Percentiles rank a stretch among this genome's conserved stretches.
These are phyloP conservation scores for Syzygium syzygioides DNA, from an alignment of 441 rosid genomes.

Conservation along the genomic window DNA sequence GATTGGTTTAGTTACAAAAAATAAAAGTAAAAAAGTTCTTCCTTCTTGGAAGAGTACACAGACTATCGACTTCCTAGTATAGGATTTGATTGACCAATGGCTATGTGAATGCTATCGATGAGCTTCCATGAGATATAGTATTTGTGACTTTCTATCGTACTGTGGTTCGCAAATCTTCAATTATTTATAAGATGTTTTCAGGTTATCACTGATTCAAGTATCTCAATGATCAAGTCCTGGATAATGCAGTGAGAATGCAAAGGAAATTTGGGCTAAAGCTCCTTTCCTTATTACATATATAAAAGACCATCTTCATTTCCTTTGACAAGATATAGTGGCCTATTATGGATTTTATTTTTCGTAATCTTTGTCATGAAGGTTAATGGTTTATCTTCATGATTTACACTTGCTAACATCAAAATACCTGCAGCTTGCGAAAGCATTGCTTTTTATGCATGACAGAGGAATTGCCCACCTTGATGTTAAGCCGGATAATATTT, in stretches of 20 bases:
- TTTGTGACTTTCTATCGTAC: neutral
- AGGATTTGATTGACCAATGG: neutral
- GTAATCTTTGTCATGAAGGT: neutral
- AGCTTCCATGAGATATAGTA: neutral
- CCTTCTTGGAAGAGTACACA: neutral
- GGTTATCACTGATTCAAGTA: neutral
- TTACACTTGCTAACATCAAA: slow-evolving; percentile 1
- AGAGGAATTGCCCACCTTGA: slow-evolving; percentile 91
- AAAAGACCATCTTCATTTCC: neutral
- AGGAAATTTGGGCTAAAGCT: neutral
- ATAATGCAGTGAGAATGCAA: neutral
- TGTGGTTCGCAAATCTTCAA: neutral
- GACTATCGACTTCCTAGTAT: neutral
- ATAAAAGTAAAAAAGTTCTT: neutral
- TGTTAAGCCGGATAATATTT: slow-evolving; percentile 90
- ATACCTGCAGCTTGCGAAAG: slow-evolving; percentile 65
- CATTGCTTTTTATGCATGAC: slow-evolving; percentile 66
- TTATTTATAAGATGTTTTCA: neutral
- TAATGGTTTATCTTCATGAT: neutral
- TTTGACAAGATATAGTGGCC: neutral
- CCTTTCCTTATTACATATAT: neutral
- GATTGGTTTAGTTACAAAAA: neutral
- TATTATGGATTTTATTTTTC: neutral
- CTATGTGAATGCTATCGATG: neutral
- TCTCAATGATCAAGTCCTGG: neutral